These are phyloP conservation scores for Rostrohypoxylon terebratum DNA, from an alignment of 495 filamentous ascomycete species.

Conservation along the genomic window DNA sequence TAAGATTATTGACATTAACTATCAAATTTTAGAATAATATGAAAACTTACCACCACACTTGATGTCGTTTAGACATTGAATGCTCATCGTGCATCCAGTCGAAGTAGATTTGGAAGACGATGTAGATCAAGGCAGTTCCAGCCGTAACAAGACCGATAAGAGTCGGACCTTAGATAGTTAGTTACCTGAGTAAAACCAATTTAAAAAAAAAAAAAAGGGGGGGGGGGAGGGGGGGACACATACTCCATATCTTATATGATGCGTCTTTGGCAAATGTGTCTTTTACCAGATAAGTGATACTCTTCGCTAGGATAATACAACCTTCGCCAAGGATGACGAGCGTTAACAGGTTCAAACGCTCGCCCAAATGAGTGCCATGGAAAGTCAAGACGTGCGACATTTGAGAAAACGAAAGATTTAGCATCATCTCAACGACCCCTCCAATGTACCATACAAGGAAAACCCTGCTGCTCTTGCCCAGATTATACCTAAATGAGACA, in stretches of 20 bases:
- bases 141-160: slow-evolving; percentile 53
- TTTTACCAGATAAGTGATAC: slow-evolving; percentile 39
- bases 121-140: slow-evolving; percentile 67
- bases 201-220: no score
- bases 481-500: slow-evolving; percentile 53
- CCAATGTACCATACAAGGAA: slow-evolving; percentile 72
- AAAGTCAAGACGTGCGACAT: slow-evolving; percentile 68
- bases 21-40: slow-evolving; percentile 59
- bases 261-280: slow-evolving; percentile 56
- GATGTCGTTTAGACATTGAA: slow-evolving; percentile 62
- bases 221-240: slow-evolving; percentile 43
- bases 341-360: slow-evolving; percentile 74
- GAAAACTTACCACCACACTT: slow-evolving; percentile 55
- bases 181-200: no score
- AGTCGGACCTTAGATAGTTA: slow-evolving; percentile 41
- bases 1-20: slow-evolving; percentile 27
- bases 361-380: slow-evolving; percentile 72
- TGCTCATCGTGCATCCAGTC: slow-evolving; percentile 65
- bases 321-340: slow-evolving; percentile 77
- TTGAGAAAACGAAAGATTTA: slow-evolving; percentile 66
- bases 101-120: slow-evolving; percentile 78
- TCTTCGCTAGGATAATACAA: slow-evolving; percentile 45
- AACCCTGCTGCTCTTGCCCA: slow-evolving; percentile 46
- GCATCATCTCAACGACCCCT: slow-evolving; percentile 65
- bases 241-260: slow-evolving; percentile 52